Base-by-base conservation (phyloP, 495 filamentous ascomycete species). In the Cercophora scortea region DNA sequence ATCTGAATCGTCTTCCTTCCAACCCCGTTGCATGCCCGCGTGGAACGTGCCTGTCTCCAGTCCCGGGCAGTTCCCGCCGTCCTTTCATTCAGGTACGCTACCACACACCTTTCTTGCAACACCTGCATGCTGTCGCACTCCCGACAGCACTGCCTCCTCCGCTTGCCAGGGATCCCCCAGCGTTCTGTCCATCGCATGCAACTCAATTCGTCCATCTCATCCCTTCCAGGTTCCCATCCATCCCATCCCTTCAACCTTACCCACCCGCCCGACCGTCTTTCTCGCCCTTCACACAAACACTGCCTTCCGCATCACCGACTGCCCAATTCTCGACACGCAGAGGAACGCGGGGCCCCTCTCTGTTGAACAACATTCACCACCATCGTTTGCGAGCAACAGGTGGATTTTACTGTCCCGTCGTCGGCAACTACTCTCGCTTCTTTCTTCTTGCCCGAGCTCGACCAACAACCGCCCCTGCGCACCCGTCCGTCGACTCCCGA, bases 351-450 rank as follows among this genome's bases (percentile, higher is more conserved):
- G 36, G 12, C 36, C 36, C 9, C 36, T 42, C 41, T 32, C 17
- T 45, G 36, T 50, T 44, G 44, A 11, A 13, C 54, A 49, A 8
- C 49, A 39, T 49, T 25, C 25, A 25, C 25, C 48, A 42, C 44
- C 38, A 43, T 38, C 41, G 48, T 54, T 58, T 55, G 47, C 47
- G 12, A 42, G 39, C 8, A 57, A 51, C 35, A 34, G 45, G 13
- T 47, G 54, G 32, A 18, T 44, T 44, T 43, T 11, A 15, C 41
- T 19, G 18, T 32, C 7, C 15, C 38, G 17, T 39, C 6, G 35
- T 16, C 19, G 55, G 58, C 61, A 61, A 53, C 45, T 63, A 52
- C 61, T 36, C 54, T 64, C 61, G 61, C 61, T 64, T 57, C 49
- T 50, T 51, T 51, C 32, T 55, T 57, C 57, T 54, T 57, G 54